Evolutionary conservation across 352 stramenopile species (phyloP).

Genomic region (Phytophthora vignae): DNA sequence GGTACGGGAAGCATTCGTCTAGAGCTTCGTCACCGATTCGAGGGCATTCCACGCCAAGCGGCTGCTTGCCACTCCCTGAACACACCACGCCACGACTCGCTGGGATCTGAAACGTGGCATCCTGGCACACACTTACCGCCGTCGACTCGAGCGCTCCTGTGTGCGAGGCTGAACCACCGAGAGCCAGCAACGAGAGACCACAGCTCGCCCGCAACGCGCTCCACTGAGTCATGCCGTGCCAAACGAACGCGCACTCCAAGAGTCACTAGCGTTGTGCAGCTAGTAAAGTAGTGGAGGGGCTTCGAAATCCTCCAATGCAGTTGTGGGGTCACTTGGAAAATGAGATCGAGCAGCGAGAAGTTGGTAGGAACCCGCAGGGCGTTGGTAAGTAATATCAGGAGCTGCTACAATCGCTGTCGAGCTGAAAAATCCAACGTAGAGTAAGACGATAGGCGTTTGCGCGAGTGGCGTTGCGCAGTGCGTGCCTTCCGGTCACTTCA

Average conservation of each 20-base stretch:
- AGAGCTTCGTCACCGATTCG: slow-evolving; percentile 33
- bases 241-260: slow-evolving; percentile 17
- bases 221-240: slow-evolving; percentile 12
- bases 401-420: slow-evolving; percentile 4
- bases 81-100: slow-evolving; percentile 41
- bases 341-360: slow-evolving; percentile 31
- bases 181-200: slow-evolving; percentile 10
- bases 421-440: slow-evolving; percentile 26
- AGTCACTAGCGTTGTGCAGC: slow-evolving; percentile 4
- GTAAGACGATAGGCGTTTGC: slow-evolving; percentile 2
- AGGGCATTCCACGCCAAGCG: slow-evolving; percentile 42
- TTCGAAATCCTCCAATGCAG: slow-evolving; percentile 12
- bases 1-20: slow-evolving; percentile 44
- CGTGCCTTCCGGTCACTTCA: slow-evolving; percentile 7
- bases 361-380: slow-evolving; percentile 4
- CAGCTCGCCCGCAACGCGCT: slow-evolving; percentile 12
- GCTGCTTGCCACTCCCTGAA: slow-evolving; percentile 30
- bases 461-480: slow-evolving; percentile 14
- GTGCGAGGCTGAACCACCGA: neutral
- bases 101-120: slow-evolving; percentile 50
- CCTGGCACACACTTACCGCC: slow-evolving; percentile 47
- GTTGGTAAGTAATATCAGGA: neutral
- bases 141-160: slow-evolving; percentile 1
- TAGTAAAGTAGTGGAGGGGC: slow-evolving; percentile 21
- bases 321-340: slow-evolving; percentile 31